These are phyloP conservation scores for Nicotiana knightiana DNA, from an alignment of 257 asterid species.

Conservation along the genomic window DNA sequence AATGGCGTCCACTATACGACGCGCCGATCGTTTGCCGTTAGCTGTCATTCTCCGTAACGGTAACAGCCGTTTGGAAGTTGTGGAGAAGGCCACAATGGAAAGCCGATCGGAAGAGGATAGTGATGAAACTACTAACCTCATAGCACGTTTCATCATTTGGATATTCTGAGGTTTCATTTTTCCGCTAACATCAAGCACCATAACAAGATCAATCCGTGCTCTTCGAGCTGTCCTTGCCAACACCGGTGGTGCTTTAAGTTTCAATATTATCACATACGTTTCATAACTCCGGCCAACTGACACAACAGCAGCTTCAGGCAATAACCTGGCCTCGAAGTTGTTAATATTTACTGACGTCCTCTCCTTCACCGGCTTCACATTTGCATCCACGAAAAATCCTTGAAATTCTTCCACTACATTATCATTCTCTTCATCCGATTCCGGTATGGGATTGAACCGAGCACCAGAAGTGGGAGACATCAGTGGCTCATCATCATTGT, in stretches of 20 bases:
- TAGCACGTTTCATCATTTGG: conserved; percentile 52
- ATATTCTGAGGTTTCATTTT: conserved; percentile 55
- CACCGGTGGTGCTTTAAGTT: conserved; percentile 58
- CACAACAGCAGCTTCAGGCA: conserved; percentile 70
- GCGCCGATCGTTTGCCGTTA: conserved; percentile 69
- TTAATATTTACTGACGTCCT: not conserved
- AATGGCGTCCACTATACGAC: conserved; percentile 77
- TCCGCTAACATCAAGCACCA: conserved; percentile 68
- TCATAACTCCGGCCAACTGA: conserved; percentile 64
- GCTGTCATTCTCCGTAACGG: conserved; percentile 82
- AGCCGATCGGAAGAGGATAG: conserved; percentile 78
- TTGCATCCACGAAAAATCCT: conserved; percentile 44
- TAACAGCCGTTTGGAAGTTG: conserved; percentile 71
- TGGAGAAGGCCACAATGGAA: conserved; percentile 87
- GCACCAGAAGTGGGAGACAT: conserved; percentile 63
- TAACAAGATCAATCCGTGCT: conserved; percentile 80
- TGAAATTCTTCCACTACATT: conserved; percentile 45
- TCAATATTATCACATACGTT: conserved; percentile 60
- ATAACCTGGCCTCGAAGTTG: conserved; percentile 44
- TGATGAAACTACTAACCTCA: conserved; percentile 70
- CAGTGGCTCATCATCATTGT: conserved; percentile 89
- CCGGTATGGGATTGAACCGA: conserved; percentile 78
- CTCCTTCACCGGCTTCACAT: conserved; percentile 22
- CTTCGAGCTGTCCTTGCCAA: conserved; percentile 22
- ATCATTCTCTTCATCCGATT: conserved; percentile 69